Evolutionary conservation across 495 filamentous ascomycete genomes (phyloP).

Genomic region (Elaphomyces granulatus): DNA sequence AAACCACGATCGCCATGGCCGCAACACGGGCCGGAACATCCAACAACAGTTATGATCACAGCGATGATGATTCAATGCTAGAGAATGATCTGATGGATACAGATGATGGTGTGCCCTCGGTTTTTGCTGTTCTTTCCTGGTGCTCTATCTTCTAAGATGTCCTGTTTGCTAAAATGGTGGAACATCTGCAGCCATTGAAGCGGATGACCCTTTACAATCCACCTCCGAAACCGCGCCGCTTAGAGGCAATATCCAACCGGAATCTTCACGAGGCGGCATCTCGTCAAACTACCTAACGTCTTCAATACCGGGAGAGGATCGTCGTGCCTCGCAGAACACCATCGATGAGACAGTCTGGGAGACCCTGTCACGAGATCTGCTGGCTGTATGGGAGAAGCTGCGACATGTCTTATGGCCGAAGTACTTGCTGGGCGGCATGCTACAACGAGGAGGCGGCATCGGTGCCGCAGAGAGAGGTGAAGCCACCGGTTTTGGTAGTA

Average conservation of each 20-base stretch:
- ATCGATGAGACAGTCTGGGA: slow-evolving; percentile 97
- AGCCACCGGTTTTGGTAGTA: slow-evolving; percentile 44
- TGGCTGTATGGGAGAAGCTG: slow-evolving; percentile 96
- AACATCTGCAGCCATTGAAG: slow-evolving; percentile 51
- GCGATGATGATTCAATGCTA: slow-evolving; percentile 55
- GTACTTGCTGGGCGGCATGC: slow-evolving; percentile 66
- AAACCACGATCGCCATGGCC: too few relatives aligned
- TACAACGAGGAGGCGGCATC: slow-evolving; percentile 50
- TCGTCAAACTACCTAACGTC: slow-evolving; percentile 62
- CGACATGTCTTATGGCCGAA: slow-evolving; percentile 94
- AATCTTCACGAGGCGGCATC: slow-evolving; percentile 14
- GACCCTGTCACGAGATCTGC: slow-evolving; percentile 76
- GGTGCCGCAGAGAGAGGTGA: slow-evolving; percentile 51
- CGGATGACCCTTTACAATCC: slow-evolving; percentile 73
- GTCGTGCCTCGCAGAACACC: slow-evolving; percentile 80
- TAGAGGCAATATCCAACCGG: slow-evolving; percentile 61
- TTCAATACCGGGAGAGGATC: slow-evolving; percentile 83
- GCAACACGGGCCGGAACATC: slow-evolving; percentile 4
- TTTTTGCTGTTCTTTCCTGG: not conserved
- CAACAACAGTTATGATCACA: slow-evolving; percentile 26
- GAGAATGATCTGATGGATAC: slow-evolving; percentile 91
- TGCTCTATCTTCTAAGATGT: too few relatives aligned
- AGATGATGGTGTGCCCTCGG: slow-evolving; percentile 57
- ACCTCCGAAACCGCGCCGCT: slow-evolving; percentile 60
- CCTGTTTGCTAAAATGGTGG: not conserved